Conservation (phyloP, 306 rosid genomes). For the Castanospermum australe region DNA sequence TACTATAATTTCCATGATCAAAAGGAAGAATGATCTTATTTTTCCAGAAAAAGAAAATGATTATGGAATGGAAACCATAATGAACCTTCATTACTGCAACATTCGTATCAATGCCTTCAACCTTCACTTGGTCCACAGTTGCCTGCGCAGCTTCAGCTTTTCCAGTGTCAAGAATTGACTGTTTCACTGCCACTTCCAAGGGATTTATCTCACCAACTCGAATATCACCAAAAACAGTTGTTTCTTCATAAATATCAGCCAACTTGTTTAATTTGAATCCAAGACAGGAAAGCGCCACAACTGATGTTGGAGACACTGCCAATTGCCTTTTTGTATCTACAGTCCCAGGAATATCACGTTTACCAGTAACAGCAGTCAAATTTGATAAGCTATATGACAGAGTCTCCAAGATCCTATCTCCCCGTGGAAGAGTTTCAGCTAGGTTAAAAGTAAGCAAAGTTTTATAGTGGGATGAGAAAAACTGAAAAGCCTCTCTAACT, state of each 20-base stretch:
- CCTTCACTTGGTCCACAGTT: conserved; percentile 87
- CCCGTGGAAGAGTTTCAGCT: conserved; percentile 88
- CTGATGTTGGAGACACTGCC: conserved; percentile 53
- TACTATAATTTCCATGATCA: conserved; percentile 20
- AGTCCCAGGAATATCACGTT: conserved; percentile 48
- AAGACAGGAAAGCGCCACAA: conserved; percentile 60
- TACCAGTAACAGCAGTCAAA: conserved; percentile 42
- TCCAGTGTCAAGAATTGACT: conserved; percentile 64
- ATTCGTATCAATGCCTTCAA: conserved; percentile 95
- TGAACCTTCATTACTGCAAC: conserved; percentile 92
- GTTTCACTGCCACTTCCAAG: conserved; percentile 71
- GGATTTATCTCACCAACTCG: conserved; percentile 80
- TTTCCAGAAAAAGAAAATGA: not conserved
- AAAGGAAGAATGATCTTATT: conserved; percentile 11
- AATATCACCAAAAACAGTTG: conserved; percentile 49
- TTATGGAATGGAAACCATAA: conserved; percentile 28
- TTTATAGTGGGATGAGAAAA: conserved; percentile 64
- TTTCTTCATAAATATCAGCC: conserved; percentile 44
- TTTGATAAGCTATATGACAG: conserved; percentile 53
- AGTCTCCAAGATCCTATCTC: conserved; percentile 84
- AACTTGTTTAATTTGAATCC: conserved; percentile 53
- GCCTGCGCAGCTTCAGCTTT: conserved; percentile 93
- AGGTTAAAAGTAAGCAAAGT: conserved; percentile 81
- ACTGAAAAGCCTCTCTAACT: conserved; percentile 72
- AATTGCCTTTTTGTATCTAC: conserved; percentile 46